Base-by-base conservation (phyloP, 2,329 filamentous ascomycete genomes). In the Fusarium keratoplasticum region DNA sequence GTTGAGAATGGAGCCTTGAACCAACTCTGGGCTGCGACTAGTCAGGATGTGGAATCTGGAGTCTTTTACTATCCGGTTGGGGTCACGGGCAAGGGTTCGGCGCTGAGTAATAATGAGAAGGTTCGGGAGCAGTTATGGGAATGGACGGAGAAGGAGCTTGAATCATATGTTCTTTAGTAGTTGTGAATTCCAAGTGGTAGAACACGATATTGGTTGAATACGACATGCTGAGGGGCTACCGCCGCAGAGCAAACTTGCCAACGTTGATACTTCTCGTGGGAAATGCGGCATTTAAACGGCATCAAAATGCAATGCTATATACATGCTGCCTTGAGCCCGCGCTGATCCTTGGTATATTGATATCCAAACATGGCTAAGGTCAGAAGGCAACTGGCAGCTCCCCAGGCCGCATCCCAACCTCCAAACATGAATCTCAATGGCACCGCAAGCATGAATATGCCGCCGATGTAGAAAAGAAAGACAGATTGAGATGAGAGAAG, bases 1-100 rank as follows among this genome's bases (percentile, higher is more conserved):
- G 42, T 47, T 10, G 42, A 27, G 42, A 25, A 47, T 8, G 42
- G 42, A 10, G 22, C 42, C 9, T 47, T 47, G 14, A 47, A 27
- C 14, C 83, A 86, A 76, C 76, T 87, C 5, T 86, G 85, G 85
- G 83, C 83, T 16, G 78, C 81, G 2, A 80, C 80, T 14, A 69
- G 78, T 6, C 71, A 72, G 10, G 78, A 80, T 14, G 77, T 81
- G 2, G 74, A 77, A 61, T 80, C 74, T 14, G 80, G 80, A 11
- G 79, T 77, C 61, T 79, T 80, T 63, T 82, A 82, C 52, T 77
- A 77, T 69, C 81, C 81, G 0, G 71, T 83, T 9, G 81, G 81
- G 8, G 74, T 81, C 2, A 63, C 44, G 22, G 61, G 47, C 2
- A 63, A 63, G 25, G 61, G 47, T 1, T 63, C 61, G 0, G 42